phyloP scores from a whole-genome alignment of 305 asterid genomes.

The Solanum aculeatissimum region DNA sequence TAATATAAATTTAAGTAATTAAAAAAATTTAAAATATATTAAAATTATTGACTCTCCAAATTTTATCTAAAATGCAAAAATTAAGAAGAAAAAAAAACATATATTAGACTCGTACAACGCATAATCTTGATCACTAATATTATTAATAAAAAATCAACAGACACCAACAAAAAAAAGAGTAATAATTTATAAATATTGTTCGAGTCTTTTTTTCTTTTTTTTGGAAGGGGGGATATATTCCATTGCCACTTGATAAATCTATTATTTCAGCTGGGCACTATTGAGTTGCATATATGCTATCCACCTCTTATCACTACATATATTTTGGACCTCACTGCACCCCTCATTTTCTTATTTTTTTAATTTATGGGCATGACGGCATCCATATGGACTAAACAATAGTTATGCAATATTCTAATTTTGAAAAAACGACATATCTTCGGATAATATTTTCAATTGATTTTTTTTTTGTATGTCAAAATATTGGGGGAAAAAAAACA shows the following conservation, averaged over 20 bases:
- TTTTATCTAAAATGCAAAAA: too few species aligned
- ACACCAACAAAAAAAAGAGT: not conserved
- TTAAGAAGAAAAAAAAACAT: too few species aligned
- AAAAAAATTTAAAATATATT: too few species aligned
- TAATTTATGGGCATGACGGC: not conserved
- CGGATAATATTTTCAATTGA: not conserved
- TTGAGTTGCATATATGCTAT: not conserved
- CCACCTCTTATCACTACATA: not conserved
- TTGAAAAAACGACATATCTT: not conserved
- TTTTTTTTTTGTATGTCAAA: not conserved
- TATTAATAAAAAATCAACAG: not conserved
- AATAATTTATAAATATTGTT: not conserved
- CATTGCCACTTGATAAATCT: not conserved
- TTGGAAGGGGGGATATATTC: not conserved
- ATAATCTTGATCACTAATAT: too few species aligned
- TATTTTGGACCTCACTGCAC: not conserved
- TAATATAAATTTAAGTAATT: too few species aligned
- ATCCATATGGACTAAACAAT: not conserved
- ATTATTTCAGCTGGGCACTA: not conserved
- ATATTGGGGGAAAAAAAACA: not conserved
- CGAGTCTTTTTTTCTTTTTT: not conserved
- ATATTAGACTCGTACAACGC: too few species aligned
- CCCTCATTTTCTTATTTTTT: not conserved
- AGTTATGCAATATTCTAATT: not conserved
- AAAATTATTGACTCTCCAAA: too few species aligned